Percentiles rank a stretch among this genome's conserved stretches.
phyloP scores from a whole-genome alignment of 805 yeast species.

The Metschnikowia koreensis region DNA sequence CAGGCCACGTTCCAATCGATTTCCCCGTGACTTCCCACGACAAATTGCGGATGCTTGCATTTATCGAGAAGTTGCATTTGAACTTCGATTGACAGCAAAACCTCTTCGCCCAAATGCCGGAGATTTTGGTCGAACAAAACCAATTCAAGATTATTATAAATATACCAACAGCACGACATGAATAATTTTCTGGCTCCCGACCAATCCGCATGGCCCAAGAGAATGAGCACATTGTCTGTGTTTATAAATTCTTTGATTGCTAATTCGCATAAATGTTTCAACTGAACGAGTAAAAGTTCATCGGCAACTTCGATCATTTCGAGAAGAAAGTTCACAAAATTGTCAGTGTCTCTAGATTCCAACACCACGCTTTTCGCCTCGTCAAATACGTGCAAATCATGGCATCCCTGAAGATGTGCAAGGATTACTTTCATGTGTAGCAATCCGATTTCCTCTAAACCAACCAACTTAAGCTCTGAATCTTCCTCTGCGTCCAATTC shows the following conservation, averaged over 20 bases:
- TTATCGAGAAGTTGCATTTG: slow-evolving; percentile 27
- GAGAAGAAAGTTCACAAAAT: slow-evolving; percentile 52
- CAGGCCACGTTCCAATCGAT: slow-evolving; percentile 8
- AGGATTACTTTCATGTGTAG: slow-evolving; percentile 49
- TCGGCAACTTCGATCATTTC: slow-evolving; percentile 63
- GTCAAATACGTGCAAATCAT: slow-evolving; percentile 41
- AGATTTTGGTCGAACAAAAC: slow-evolving; percentile 49
- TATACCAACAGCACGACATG: slow-evolving; percentile 63
- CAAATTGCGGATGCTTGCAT: slow-evolving; percentile 27
- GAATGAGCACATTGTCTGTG: slow-evolving; percentile 56
- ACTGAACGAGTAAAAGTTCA: slow-evolving; percentile 55
- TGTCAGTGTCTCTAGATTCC: slow-evolving; percentile 24
- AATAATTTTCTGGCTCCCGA: slow-evolving; percentile 54
- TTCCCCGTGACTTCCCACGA: slow-evolving; percentile 19
- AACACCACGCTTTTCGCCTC: slow-evolving; percentile 2
- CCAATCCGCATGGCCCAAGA: slow-evolving; percentile 54
- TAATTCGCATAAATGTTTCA: slow-evolving; percentile 62
- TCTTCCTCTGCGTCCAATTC: not conserved
- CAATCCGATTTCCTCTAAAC: slow-evolving; percentile 43
- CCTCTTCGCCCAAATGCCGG: slow-evolving; percentile 26
- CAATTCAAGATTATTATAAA: slow-evolving; percentile 62
- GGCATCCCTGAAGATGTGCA: slow-evolving; percentile 56
- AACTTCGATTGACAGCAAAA: slow-evolving; percentile 27
- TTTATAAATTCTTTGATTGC: slow-evolving; percentile 54
- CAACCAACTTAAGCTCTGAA: slow-evolving; percentile 24